Evolutionary conservation across 208 protist genomes (phyloP).

Genomic region (Histomonas meleagridis): DNA sequence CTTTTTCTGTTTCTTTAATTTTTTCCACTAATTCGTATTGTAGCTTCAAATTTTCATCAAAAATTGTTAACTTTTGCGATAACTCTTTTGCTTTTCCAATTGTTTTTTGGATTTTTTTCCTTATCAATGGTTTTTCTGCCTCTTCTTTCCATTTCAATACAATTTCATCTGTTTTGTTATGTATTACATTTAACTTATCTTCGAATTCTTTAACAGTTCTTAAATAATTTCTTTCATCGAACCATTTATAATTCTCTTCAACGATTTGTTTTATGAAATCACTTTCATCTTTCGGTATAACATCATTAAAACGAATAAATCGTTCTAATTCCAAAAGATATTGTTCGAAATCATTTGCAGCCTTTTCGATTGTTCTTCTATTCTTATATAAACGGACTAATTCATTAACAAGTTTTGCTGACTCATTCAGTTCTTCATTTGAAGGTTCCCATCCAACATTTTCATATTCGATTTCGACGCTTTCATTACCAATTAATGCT

Average conservation of each 20-base stretch:
- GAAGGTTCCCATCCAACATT: background rate
- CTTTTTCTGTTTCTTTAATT: too few relatives aligned
- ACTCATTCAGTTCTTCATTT: background rate
- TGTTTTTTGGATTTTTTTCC: slow-evolving; percentile 12
- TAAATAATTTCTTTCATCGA: background rate
- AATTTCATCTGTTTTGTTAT: background rate
- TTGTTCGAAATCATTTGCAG: background rate
- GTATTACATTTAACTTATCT: background rate
- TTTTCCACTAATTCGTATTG: too few relatives aligned
- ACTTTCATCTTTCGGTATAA: background rate
- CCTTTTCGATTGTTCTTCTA: background rate
- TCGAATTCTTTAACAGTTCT: background rate
- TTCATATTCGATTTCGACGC: background rate
- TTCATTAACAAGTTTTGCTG: background rate
- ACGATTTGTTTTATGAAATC: too few relatives aligned
- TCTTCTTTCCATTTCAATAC: background rate
- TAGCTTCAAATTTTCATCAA: too few relatives aligned
- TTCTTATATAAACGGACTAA: background rate
- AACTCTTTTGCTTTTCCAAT: background rate
- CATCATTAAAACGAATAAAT: background rate
- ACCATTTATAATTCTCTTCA: background rate
- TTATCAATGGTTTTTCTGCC: background rate
- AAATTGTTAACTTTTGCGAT: too few relatives aligned
- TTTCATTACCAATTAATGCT: background rate
- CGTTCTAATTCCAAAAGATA: background rate